Conservation (phyloP, 345 rosid species). For the Bruguiera sexangula region DNA sequence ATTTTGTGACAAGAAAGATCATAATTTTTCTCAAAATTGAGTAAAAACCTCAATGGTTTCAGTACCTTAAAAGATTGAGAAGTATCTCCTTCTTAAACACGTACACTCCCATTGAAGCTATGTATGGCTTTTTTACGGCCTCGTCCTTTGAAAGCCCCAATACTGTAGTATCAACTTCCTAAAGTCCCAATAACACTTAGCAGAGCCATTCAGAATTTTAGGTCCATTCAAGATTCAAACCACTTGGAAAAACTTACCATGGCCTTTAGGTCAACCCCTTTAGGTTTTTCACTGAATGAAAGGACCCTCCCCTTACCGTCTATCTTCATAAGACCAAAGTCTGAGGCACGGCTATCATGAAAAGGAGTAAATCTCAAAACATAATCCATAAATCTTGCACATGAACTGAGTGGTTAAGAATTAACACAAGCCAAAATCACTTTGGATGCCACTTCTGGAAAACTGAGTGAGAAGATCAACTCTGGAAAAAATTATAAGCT, state of each 20-base stretch:
- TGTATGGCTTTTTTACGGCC: slow-evolving; percentile 86
- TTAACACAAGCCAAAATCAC: background rate
- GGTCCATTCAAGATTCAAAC: background rate
- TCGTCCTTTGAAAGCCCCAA: slow-evolving; percentile 77
- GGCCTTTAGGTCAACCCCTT: slow-evolving; percentile 68
- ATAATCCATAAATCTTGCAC: background rate
- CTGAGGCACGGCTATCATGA: slow-evolving; percentile 86
- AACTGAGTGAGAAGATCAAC: background rate
- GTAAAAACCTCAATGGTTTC: no score
- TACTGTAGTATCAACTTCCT: slow-evolving; percentile 87
- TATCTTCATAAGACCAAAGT: slow-evolving; percentile 95
- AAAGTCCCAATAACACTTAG: slow-evolving; percentile 8
- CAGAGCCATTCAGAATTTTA: background rate
- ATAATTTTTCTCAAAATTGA: no score
- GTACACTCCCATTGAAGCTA: slow-evolving; percentile 97
- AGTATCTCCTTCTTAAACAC: slow-evolving; percentile 94
- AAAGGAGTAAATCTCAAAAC: slow-evolving; percentile 21
- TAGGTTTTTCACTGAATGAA: slow-evolving; percentile 92
- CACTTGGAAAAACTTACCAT: slow-evolving; percentile 46
- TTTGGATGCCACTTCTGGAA: background rate
- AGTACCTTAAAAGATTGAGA: slow-evolving; percentile 82
- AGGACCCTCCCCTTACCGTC: slow-evolving; percentile 77
- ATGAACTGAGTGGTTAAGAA: background rate
- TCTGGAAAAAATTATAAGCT: slow-evolving; percentile 12
- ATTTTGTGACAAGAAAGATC: no score